phyloP scores from a whole-genome alignment of 1,284 basidiomycete species.

The Boletus calvinii region DNA sequence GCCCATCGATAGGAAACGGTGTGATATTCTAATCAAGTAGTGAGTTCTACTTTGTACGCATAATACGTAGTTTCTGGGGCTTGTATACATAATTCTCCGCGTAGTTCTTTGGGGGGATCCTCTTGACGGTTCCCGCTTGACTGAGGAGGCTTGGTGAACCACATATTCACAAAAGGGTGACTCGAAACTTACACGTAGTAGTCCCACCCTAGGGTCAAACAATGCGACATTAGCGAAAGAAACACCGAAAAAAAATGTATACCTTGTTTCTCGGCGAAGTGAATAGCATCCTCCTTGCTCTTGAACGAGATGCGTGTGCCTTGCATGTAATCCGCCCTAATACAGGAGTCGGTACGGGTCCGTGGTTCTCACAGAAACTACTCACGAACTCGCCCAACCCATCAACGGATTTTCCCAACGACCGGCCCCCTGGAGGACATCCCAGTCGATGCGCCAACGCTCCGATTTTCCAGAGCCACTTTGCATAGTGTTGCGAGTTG shows the following conservation, averaged over 20 bases:
- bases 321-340: conserved; percentile 96
- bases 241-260: conserved; percentile 16
- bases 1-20: background rate
- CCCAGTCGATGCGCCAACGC: conserved; percentile 95
- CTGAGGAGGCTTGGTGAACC: conserved; percentile 37
- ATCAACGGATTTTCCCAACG: conserved; percentile 99
- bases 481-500: conserved; percentile 94
- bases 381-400: conserved; percentile 93
- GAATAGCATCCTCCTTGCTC: conserved; percentile 89
- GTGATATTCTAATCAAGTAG: conserved; percentile 14
- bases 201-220: conserved; percentile 59
- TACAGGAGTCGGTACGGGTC: background rate
- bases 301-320: conserved; percentile 86
- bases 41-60: conserved; percentile 84
- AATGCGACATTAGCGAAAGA: conserved; percentile 1
- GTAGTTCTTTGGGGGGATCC: conserved; percentile 90
- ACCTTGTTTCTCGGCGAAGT: conserved; percentile 94
- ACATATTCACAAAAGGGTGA: conserved; percentile 2
- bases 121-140: conserved; percentile 65
- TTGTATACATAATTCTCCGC: conserved; percentile 89
- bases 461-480: conserved; percentile 85
- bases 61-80: conserved; percentile 79
- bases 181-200: conserved; percentile 62
- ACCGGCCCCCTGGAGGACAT: conserved; percentile 83
- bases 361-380: conserved; percentile 16